Conservation (phyloP, 345 rosid genomes). For the Crucihimalaya himalaica region DNA sequence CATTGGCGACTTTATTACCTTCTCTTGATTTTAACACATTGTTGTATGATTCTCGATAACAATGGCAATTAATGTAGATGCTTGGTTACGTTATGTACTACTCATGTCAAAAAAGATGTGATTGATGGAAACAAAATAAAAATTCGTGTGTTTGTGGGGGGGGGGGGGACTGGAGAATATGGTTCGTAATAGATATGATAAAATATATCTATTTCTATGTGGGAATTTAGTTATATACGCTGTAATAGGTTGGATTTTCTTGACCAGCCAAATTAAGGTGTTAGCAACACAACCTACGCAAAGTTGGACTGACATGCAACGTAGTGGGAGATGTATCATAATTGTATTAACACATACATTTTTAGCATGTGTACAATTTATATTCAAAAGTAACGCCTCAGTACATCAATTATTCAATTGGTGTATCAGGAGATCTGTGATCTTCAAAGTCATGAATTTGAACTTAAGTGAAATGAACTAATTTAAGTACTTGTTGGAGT, state of each 20-base stretch:
- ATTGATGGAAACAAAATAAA: neutral
- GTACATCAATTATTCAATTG: too few relatives aligned
- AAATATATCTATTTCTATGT: neutral
- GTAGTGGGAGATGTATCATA: neutral
- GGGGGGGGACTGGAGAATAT: constrained; percentile 1
- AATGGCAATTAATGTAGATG: constrained; percentile 11
- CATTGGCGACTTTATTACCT: too few relatives aligned
- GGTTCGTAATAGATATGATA: constrained; percentile 12
- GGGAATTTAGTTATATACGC: neutral
- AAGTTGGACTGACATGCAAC: neutral
- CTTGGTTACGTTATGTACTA: neutral
- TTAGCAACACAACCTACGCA: neutral
- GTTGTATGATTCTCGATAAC: constrained; percentile 14
- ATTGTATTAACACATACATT: neutral
- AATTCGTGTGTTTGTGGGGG: neutral
- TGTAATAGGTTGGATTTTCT: neutral
- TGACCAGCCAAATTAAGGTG: neutral
- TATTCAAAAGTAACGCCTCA: too few relatives aligned
- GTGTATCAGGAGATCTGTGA: too few relatives aligned
- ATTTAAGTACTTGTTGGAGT: too few relatives aligned
- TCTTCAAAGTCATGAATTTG: too few relatives aligned
- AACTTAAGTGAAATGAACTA: too few relatives aligned
- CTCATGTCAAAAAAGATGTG: neutral
- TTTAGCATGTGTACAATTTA: too few relatives aligned
- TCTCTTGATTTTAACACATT: neutral